Evolutionary conservation across 1,284 basidiomycete genomes (phyloP), one percentile per base, ranked within the genome.

Genomic region (Austroboletus rostrupii): DNA sequence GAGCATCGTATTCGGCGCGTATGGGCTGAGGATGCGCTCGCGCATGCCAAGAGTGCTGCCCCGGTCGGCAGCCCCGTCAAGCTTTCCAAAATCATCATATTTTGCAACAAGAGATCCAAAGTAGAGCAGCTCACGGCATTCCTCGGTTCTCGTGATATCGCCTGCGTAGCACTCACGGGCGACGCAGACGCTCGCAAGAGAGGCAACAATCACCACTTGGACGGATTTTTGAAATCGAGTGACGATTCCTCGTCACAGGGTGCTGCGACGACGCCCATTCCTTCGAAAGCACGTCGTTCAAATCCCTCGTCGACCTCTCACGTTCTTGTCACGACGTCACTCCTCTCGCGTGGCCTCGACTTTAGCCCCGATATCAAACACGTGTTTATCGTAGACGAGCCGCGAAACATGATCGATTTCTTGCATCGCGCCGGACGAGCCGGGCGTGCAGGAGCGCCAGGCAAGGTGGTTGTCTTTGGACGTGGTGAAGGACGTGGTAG

Each of bases 321-420:
- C 50, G 84, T 94, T 26, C 74, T 96, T 58, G 78, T 95, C 50
- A 94, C 92, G 21, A 96, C 92, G 0, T 94, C 92, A 11, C 75
- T 96, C 20, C 83, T 96, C 28, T 92, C 91, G n/a, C 81, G 93
- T 16, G 93, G 92, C 3, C 77, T 96, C 11, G 93, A 96, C 66
- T 96, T 96, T 61, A 74, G 82, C 14, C 82, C 90, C 0, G 70
- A 73, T 5, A 82, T 94, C 57, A 76, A 78, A 54, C 82, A 92
- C 56, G 87, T 93, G 5, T 87, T 94, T 67, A 85, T 94, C 56
- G 76, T 90, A 23, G 92, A 94, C 57, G 82, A 89, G 60, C 89
- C 91, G 21, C 73, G 87, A 56, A 93, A 91, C 65, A 87, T 90
- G 74, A 79, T 93, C 40, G 91, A 95, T 68, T 93, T 95, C 64